Evolutionary conservation across 148 eudicot species (phyloP), one percentile per base, ranked within the genome.

Genomic region (Cornus florida): DNA sequence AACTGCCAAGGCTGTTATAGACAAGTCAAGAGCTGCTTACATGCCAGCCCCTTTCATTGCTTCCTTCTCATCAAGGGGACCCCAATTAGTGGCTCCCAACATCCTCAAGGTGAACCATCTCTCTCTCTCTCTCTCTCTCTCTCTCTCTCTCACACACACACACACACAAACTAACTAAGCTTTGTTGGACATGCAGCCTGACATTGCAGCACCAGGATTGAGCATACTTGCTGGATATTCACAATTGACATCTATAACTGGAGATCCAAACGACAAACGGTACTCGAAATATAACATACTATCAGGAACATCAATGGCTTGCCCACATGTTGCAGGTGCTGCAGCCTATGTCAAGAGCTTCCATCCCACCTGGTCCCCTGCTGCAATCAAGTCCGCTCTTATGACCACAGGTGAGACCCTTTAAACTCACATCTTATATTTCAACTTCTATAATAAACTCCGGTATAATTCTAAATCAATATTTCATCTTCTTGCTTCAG

Each of bases 271-370:
- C 0, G 97, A 92, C 79, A 86, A 62, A 1, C 86, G 97, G 7
- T 50, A 56, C 48, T 73, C 75, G 9, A 57, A 76, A 64, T 94
- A 79, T 77, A 86, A 89, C 81, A 78, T 94, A 64, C 46, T 83
- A 12, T 89, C 97, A 1, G 98, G 98, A 10, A 94, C 97, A 1
- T 95, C 98, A 56, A 95, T 95, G 98, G 89, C 98, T 68, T 79
- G 86, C 60, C 98, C 98, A 73, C 98, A 95, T 81, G 93, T 82
- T 31, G 46, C 98, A 0, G 95, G 84, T 2, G 97, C 95, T 4
- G 92, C 90, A 0, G 93, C 95, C 46, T 94, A 92, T 79, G 89
- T 94, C 78, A 93, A 92, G 77, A 59, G 91, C 14, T 90, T 91
- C 80, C 98, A 89, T 69, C 98, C 98, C 7, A 81, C 79, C 10